These are phyloP conservation scores for Dactylellina sp. DNA, from an alignment of 2,329 filamentous ascomycete genomes.

Conservation along the genomic window DNA sequence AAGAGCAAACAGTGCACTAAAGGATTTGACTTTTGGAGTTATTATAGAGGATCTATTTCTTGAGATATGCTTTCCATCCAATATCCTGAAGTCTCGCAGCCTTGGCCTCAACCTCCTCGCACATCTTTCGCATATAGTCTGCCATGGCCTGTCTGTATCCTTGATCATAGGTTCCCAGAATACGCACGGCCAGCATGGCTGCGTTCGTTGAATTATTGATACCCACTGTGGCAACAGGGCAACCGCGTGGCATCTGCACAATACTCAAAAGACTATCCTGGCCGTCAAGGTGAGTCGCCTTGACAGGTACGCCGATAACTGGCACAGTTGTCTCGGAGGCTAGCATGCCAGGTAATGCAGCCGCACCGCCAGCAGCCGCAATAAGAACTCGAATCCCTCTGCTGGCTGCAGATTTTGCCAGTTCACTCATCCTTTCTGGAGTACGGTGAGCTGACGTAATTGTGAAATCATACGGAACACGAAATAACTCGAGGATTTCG, in stretches of 20 bases:
- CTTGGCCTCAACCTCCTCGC: constrained; percentile 28
- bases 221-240: constrained; percentile 79
- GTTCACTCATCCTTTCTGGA: constrained; percentile 75
- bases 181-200: constrained; percentile 76
- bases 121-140: constrained; percentile 35
- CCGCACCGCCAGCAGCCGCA: constrained; percentile 79
- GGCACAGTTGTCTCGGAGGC: constrained; percentile 77
- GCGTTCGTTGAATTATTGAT: constrained; percentile 86
- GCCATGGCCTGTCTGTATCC: constrained; percentile 57
- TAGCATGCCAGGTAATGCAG: constrained; percentile 80
- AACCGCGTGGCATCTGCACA: constrained; percentile 80
- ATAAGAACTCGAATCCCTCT: constrained; percentile 79
- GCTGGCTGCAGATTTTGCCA: constrained; percentile 73
- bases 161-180: constrained; percentile 70
- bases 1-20: too few species aligned
- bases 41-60: constrained; percentile 1
- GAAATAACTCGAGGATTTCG: constrained; percentile 75
- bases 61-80: constrained; percentile 44
- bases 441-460: constrained; percentile 86
- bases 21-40: too few species aligned
- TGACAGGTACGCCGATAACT: constrained; percentile 82
- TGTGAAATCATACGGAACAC: constrained; percentile 77
- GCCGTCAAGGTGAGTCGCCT: constrained; percentile 78
- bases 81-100: constrained; percentile 38
- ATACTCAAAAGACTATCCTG: constrained; percentile 78